A percentile compares a stretch with the other conserved stretches of the same genome.
These are phyloP conservation scores for Heteromeles arbutifolia DNA, from an alignment of 306 rosid genomes.

Conservation along the genomic window DNA sequence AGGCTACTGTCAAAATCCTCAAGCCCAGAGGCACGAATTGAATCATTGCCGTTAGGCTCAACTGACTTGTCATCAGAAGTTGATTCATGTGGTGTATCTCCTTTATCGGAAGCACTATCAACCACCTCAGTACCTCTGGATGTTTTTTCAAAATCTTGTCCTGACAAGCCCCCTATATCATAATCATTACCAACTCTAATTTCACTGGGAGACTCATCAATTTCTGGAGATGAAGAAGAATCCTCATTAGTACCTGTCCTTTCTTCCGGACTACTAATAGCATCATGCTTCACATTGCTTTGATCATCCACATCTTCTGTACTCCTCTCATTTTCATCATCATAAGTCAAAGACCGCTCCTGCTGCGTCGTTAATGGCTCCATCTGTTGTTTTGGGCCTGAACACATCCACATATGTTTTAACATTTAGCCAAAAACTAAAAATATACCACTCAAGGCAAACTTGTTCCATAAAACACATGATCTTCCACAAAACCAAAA, in stretches of 20 bases:
- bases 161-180: slow-evolving; percentile 32
- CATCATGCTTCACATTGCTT: slow-evolving; percentile 26
- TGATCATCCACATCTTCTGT: neutral
- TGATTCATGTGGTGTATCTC: slow-evolving; percentile 33
- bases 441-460: neutral
- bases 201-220: slow-evolving; percentile 34
- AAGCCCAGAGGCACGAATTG: slow-evolving; percentile 39
- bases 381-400: slow-evolving; percentile 58
- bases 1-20: slow-evolving; percentile 39
- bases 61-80: slow-evolving; percentile 34
- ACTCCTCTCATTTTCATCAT: slow-evolving; percentile 23
- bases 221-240: slow-evolving; percentile 42
- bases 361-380: slow-evolving; percentile 67
- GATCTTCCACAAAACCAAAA: neutral
- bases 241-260: slow-evolving; percentile 43
- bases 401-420: slow-evolving; percentile 16
- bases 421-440: neutral
- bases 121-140: slow-evolving; percentile 34
- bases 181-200: slow-evolving; percentile 45
- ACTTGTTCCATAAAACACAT: slow-evolving; percentile 9
- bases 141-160: slow-evolving; percentile 32
- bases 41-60: slow-evolving; percentile 31
- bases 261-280: slow-evolving; percentile 27
- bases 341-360: slow-evolving; percentile 52
- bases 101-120: slow-evolving; percentile 36